phyloP scores from a whole-genome alignment of 2,329 filamentous ascomycete species.

The Zelopaecilomyces penicillatus region DNA sequence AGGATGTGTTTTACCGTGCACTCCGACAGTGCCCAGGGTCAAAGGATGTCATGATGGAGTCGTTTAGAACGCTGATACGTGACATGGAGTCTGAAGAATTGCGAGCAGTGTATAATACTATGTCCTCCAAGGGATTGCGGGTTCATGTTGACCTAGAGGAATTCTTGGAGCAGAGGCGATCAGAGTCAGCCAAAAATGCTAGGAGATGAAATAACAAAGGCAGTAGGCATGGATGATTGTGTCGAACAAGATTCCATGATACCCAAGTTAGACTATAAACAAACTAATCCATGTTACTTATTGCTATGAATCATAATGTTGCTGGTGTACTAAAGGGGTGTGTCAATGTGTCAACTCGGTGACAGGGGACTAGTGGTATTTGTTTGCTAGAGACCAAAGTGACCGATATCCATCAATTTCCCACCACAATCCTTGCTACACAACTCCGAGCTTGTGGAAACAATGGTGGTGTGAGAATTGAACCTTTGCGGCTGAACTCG shows the following conservation, averaged over 20 bases:
- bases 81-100: slow-evolving; percentile 42
- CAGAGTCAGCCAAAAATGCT: neutral
- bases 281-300: too few species aligned
- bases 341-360: too few species aligned
- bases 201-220: slow-evolving; percentile 9
- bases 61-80: slow-evolving; percentile 35
- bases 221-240: slow-evolving; percentile 12
- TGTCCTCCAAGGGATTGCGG: slow-evolving; percentile 41
- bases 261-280: neutral
- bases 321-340: too few species aligned
- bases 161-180: slow-evolving; percentile 29
- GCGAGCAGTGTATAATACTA: slow-evolving; percentile 37
- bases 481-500: too few species aligned
- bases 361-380: too few species aligned
- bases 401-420: too few species aligned
- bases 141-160: slow-evolving; percentile 45
- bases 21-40: slow-evolving; percentile 40
- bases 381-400: too few species aligned
- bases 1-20: slow-evolving; percentile 40
- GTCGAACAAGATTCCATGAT: slow-evolving; percentile 13
- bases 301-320: too few species aligned
- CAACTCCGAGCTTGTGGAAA: too few species aligned
- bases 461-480: too few species aligned
- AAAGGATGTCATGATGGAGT: slow-evolving; percentile 43
- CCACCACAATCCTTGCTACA: too few species aligned